A percentile compares a stretch with the other conserved stretches of the same genome.
phyloP scores from a whole-genome alignment of 1,284 basidiomycete species.

The Afroboletus lepidellus region DNA sequence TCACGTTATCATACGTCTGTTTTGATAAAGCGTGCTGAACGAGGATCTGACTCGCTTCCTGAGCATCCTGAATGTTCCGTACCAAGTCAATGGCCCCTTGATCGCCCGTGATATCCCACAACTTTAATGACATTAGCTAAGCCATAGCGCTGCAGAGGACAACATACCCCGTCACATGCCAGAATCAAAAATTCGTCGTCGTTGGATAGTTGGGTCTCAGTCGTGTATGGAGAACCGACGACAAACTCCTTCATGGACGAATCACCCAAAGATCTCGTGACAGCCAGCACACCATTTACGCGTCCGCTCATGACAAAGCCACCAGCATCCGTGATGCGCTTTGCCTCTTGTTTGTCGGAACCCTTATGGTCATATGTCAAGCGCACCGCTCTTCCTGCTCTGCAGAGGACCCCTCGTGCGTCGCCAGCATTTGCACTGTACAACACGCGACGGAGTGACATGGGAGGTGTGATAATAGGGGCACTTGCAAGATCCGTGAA shows the following conservation, averaged over 20 bases:
- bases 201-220: slow-evolving; percentile 87
- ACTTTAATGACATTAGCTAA: slow-evolving; percentile 46
- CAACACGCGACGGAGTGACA: slow-evolving; percentile 67
- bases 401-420: slow-evolving; percentile 85
- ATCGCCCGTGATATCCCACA: slow-evolving; percentile 96
- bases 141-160: background rate
- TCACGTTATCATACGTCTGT: slow-evolving; percentile 91
- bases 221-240: slow-evolving; percentile 96
- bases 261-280: slow-evolving; percentile 95
- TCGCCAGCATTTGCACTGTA: slow-evolving; percentile 98
- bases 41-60: slow-evolving; percentile 77
- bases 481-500: slow-evolving; percentile 25
- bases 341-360: slow-evolving; percentile 94
- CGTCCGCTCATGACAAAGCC: slow-evolving; percentile 99
- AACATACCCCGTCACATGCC: slow-evolving; percentile 94
- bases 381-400: slow-evolving; percentile 86
- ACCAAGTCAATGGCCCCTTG: slow-evolving; percentile 91
- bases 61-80: slow-evolving; percentile 72
- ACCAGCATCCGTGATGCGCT: slow-evolving; percentile 95
- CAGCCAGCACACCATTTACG: slow-evolving; percentile 95
- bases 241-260: slow-evolving; percentile 99
- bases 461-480: slow-evolving; percentile 45
- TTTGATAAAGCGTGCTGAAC: slow-evolving; percentile 85
- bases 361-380: slow-evolving; percentile 99
- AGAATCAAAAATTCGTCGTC: slow-evolving; percentile 95